Evolutionary conservation across 805 yeast species (phyloP).

Genomic region (Monosporozyma yasuniensis): DNA sequence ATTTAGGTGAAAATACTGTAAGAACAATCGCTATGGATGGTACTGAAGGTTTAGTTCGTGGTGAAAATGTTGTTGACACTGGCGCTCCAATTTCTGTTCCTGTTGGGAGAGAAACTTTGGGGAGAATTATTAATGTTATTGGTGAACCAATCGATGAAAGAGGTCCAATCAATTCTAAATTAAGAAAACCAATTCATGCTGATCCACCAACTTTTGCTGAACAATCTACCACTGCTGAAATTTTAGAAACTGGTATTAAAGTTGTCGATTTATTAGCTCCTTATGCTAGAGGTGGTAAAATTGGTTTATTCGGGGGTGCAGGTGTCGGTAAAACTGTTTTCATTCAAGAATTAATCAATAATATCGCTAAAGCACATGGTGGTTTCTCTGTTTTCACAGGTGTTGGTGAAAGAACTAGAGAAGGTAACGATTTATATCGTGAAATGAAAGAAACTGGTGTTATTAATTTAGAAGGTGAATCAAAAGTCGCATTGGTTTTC

Average conservation of each 20-base stretch:
- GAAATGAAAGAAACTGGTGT: constrained; percentile 99
- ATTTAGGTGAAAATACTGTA: constrained; percentile 99
- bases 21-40: constrained; percentile 99
- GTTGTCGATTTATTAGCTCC: constrained; percentile 99
- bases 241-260: constrained; percentile 98
- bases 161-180: constrained; percentile 91
- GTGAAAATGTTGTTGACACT: constrained; percentile 82
- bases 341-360: constrained; percentile 98
- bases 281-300: constrained; percentile 99
- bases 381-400: constrained; percentile 99
- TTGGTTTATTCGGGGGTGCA: constrained; percentile 99
- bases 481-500: constrained; percentile 98
- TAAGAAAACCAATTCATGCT: constrained; percentile 96
- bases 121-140: constrained; percentile 94
- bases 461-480: constrained; percentile 98
- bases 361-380: constrained; percentile 99
- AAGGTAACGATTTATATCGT: constrained; percentile 99
- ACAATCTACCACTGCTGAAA: constrained; percentile 97
- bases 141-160: constrained; percentile 99
- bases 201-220: constrained; percentile 95
- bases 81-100: constrained; percentile 99
- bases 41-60: constrained; percentile 99
- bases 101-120: constrained; percentile 98
- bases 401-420: constrained; percentile 99
- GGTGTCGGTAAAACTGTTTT: constrained; percentile 99